Percentiles rank a stretch among this genome's conserved stretches.
Conservation (phyloP, 768 basidiomycete species). For the Pleurotus cornucopiae region DNA sequence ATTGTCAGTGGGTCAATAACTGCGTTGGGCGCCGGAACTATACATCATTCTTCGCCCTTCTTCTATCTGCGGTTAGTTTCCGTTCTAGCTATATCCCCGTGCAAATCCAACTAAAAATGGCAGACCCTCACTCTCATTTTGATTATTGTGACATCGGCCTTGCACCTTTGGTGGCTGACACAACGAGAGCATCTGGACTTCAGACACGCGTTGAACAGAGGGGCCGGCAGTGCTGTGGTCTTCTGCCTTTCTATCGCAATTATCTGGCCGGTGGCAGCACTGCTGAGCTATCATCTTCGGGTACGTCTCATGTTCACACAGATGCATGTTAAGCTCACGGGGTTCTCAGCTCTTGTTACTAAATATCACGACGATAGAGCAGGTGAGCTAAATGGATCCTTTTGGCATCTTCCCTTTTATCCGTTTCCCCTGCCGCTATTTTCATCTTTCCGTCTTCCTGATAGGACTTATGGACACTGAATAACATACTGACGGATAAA, state of each 20-base stretch:
- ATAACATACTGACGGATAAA: conserved; percentile 4
- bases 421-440: no score
- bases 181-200: conserved; percentile 39
- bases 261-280: conserved; percentile 78
- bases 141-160: conserved; percentile 76
- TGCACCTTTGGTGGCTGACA: conserved; percentile 74
- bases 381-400: conserved; percentile 43
- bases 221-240: conserved; percentile 76
- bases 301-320: conserved; percentile 38
- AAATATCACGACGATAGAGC: conserved; percentile 95
- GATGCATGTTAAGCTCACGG: background rate
- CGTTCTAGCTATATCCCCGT: conserved; percentile 5
- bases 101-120: conserved; percentile 5
- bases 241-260: conserved; percentile 70
- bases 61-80: conserved; percentile 67
- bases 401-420: no score
- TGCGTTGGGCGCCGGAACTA: conserved; percentile 96
- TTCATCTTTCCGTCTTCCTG: conserved; percentile 9
- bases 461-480: background rate
- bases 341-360: conserved; percentile 56
- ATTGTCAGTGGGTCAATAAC: conserved; percentile 91
- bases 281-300: conserved; percentile 81
- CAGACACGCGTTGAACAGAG: conserved; percentile 44
- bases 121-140: conserved; percentile 74
- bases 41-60: conserved; percentile 83